Conservation (phyloP, 176 grass and related monocot species). For the Leersia perrieri region DNA sequence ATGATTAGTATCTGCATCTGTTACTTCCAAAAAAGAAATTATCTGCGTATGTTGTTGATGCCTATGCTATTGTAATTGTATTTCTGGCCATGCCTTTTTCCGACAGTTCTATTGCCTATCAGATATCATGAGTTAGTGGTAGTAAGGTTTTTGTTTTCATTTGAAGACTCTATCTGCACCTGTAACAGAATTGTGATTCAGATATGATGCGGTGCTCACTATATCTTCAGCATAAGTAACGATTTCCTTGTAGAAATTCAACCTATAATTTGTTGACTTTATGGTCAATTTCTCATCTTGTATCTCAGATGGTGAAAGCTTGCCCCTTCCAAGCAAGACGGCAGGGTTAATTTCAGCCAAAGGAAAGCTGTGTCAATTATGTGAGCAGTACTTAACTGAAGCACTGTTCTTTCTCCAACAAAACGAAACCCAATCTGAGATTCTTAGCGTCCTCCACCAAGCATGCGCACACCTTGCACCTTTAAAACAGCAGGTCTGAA, state of each 20-base stretch:
- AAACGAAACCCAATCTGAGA: slow-evolving; percentile 61
- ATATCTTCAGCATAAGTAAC: not conserved
- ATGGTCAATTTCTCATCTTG: not conserved
- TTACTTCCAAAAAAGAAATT: too few species aligned
- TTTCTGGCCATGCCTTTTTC: not conserved
- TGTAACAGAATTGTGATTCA: not conserved
- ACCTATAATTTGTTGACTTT: not conserved
- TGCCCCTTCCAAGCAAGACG: slow-evolving; percentile 11
- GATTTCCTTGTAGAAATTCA: not conserved
- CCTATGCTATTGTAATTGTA: not conserved
- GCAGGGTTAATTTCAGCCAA: slow-evolving; percentile 12
- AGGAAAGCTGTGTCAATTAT: slow-evolving; percentile 55
- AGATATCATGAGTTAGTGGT: not conserved
- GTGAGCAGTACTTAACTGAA: slow-evolving; percentile 54
- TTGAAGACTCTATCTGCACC: not conserved
- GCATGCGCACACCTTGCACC: slow-evolving; percentile 37
- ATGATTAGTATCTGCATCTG: not conserved
- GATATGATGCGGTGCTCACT: not conserved
- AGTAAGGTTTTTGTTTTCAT: too few species aligned
- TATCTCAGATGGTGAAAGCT: slow-evolving; percentile 38
- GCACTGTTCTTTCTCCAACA: slow-evolving; percentile 48
- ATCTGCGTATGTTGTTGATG: too few species aligned
- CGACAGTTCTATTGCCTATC: not conserved
- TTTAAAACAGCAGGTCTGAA: slow-evolving; percentile 58
- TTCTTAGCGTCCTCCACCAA: slow-evolving; percentile 52